Percentiles rank a stretch among this genome's conserved stretches.
Conservation (phyloP, 1,284 basidiomycete genomes). For the Stygiomarasmius scandens region DNA sequence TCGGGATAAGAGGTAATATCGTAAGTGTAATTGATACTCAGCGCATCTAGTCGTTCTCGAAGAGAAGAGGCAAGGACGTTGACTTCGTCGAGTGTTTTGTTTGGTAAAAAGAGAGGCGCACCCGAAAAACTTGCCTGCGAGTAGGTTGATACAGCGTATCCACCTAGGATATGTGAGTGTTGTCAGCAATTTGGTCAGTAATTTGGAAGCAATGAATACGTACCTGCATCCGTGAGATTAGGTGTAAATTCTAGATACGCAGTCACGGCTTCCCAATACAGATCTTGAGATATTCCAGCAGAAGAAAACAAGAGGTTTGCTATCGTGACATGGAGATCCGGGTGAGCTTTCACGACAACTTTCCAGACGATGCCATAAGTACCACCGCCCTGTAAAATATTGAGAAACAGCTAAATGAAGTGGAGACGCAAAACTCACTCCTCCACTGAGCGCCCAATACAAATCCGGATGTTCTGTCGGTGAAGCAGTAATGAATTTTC, state of each 20-base stretch:
- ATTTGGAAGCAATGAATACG: no score
- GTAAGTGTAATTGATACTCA: constrained; percentile 5
- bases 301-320: constrained; percentile 15
- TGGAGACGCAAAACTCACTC: constrained; percentile 10
- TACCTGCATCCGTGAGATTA: no score
- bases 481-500: no score
- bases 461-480: constrained; percentile 20
- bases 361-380: no score
- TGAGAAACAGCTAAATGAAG: no score
- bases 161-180: no score
- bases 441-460: constrained; percentile 23
- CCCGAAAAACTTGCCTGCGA: neutral
- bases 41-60: neutral
- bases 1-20: no score
- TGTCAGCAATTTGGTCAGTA: no score
- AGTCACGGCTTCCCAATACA: no score
- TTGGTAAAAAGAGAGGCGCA: constrained; percentile 1
- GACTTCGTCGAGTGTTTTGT: constrained; percentile 3
- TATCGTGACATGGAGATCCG: constrained; percentile 14
- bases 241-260: no score
- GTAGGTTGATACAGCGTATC: neutral
- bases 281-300: no score
- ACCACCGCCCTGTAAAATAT: no score
- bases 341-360: constrained; percentile 19
- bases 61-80: neutral